phyloP scores from a whole-genome alignment of 208 protist genomes.

The Novymonas esmeraldas region DNA sequence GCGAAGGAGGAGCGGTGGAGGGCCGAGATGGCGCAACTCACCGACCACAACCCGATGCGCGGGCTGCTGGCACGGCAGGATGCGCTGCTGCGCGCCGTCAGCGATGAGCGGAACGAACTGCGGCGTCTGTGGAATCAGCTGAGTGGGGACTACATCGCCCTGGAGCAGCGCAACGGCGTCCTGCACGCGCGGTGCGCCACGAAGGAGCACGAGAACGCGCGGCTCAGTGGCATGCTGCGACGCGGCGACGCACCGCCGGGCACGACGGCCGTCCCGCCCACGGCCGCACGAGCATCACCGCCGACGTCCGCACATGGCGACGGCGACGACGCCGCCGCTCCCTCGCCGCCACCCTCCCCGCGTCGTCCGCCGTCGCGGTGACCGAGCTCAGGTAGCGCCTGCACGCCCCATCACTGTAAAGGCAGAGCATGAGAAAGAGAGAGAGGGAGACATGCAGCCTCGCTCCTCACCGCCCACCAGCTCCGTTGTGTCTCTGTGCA shows the following conservation, averaged over 20 bases:
- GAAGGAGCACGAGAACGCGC: slow-evolving; percentile 75
- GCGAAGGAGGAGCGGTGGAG: slow-evolving; percentile 41
- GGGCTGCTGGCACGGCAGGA: slow-evolving; percentile 64
- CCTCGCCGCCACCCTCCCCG: too few species aligned
- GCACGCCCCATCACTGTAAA: too few species aligned
- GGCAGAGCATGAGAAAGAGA: too few species aligned
- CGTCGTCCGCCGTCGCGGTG: too few species aligned
- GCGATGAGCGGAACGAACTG: slow-evolving; percentile 62
- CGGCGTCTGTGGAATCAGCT: slow-evolving; percentile 50
- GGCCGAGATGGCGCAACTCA: slow-evolving; percentile 38
- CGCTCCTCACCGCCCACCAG: too few species aligned
- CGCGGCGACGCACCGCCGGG: neutral
- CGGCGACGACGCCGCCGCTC: neutral
- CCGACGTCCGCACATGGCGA: too few species aligned
- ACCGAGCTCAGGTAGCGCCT: too few species aligned
- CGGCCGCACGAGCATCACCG: slow-evolving; percentile 2
- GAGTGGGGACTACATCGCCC: slow-evolving; percentile 62
- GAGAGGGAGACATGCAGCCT: too few species aligned
- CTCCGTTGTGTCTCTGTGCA: too few species aligned
- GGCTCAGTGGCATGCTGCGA: slow-evolving; percentile 45
- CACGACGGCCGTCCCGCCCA: neutral
- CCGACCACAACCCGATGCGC: slow-evolving; percentile 52
- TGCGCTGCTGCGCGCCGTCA: slow-evolving; percentile 45
- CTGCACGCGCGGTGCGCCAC: slow-evolving; percentile 76
- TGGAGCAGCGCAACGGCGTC: slow-evolving; percentile 71